Base-by-base conservation (phyloP, 2,329 filamentous ascomycete species). In the Monosporascus sp. region DNA sequence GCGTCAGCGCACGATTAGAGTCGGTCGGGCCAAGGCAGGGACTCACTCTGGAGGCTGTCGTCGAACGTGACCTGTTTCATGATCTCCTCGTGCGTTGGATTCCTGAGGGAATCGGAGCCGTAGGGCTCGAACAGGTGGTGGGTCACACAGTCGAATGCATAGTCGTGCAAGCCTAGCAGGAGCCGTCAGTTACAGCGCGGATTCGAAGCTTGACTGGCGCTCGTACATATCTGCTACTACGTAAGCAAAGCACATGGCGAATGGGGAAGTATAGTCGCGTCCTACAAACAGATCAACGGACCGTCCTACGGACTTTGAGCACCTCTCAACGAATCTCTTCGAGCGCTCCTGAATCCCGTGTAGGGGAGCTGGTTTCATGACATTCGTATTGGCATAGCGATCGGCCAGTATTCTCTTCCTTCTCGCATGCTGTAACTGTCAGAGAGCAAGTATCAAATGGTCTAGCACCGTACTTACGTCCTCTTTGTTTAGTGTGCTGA, bases 41-140 rank as follows among this genome's bases (percentile, higher is more conserved):
- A 70, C 78, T 63, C 61, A 87, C 85, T 85, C 63, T 85, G 81
- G 8, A 88, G 70, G 61, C 84, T 88, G 59, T 86, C 78, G 55
- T 88, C 85, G 55, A 85, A 84, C 0, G 85, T 82, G 3, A 88
- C 76, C 62, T 89, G 82, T 52, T 82, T 77, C 85, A 89, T 87
- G 67, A 89, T 79, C 16, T 79, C 74, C 56, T 83, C 79, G 52
- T 88, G 83, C n/a, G 76, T 65, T 35, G 70, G 60, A 19, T 76
- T 70, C 31, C 78, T 72, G 2, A 88, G 73, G 8, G 84, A 86
- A 55, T 84, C 74, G 1, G 82, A 80, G 2, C 85, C 85, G 53
- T 82, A 76, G 0, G 85, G 84, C 52, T 86, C 82, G 63, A 89
- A 87, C n/a, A 89, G 74, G 58, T 87, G 84, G 60, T 87, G 82